A percentile compares a stretch with the other conserved stretches of the same genome.
phyloP scores from a whole-genome alignment of 2,329 filamentous ascomycete genomes.

The Drechslera avenae region DNA sequence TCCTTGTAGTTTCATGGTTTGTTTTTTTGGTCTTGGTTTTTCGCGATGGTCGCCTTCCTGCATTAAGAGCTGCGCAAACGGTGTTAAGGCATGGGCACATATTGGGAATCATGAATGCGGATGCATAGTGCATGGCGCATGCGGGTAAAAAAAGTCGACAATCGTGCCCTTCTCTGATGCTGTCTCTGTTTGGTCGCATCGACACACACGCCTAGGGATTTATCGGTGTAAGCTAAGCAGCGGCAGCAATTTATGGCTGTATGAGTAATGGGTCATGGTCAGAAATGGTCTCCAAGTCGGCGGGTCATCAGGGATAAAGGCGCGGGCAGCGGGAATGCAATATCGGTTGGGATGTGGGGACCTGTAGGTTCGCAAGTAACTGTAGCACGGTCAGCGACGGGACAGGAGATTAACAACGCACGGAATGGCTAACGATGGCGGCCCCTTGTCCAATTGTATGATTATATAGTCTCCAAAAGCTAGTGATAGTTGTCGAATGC shows the following conservation, averaged over 20 bases:
- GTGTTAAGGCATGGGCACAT: constrained; percentile 25
- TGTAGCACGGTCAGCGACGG: constrained; percentile 11
- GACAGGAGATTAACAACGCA: constrained; percentile 12
- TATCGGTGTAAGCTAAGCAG: constrained; percentile 11
- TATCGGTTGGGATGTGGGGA: constrained; percentile 4
- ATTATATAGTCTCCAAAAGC: constrained; percentile 44
- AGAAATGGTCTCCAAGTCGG: constrained; percentile 18
- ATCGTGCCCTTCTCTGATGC: constrained; percentile 37
- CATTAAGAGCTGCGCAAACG: constrained; percentile 28
- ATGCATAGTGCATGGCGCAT: constrained; percentile 43
- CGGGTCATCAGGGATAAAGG: neutral
- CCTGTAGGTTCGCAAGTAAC: constrained; percentile 9
- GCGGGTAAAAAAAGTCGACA: constrained; percentile 32
- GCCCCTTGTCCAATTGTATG: constrained; percentile 44
- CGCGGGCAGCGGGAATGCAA: constrained; percentile 1
- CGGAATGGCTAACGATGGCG: constrained; percentile 35
- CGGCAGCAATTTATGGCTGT: constrained; percentile 28
- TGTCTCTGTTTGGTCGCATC: constrained; percentile 13
- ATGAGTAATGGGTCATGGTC: constrained; percentile 38
- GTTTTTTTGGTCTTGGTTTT: constrained; percentile 5
- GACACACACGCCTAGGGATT: constrained; percentile 1
- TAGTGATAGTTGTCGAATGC: constrained; percentile 33
- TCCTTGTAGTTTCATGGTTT: constrained; percentile 4
- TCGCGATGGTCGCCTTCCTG: constrained; percentile 13
- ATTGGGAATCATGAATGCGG: constrained; percentile 18